Base-by-base conservation (phyloP, 225 moss, liverwort and hornwort species). In the Sphagnum contortum region DNA sequence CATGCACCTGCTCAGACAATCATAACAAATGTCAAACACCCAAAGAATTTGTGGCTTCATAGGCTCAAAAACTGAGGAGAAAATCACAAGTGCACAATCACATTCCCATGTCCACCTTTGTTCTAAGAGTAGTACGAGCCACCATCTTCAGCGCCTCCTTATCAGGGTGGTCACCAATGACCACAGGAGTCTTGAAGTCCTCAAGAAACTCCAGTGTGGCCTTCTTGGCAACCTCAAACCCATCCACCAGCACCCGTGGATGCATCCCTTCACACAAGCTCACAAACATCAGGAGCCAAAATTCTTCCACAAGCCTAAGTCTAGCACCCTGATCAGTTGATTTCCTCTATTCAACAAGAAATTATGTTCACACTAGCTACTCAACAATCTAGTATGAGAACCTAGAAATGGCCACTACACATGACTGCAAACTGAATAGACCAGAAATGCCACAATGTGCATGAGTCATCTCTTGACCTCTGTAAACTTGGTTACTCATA, bases 161-260 rank as follows among this genome's bases (percentile, higher is more conserved):
- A 63, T 98, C 96, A 57, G 89, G 88, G 50, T 74, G 68, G 58
- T 91, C 89, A 57, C 88, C 88, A 49, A 85, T 73, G 10, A 75
- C 80, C 12, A 89, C 79, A 47, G 88, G 88, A 51, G 90, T 98
- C 71, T 98, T 98, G 67, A 98, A 98, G 29, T 73, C 69, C 81
- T 98, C 96, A 4, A 98, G 82, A 72, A 88, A 98, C 50, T 85
- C 83, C 45, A 92, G 68, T 0, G 96, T 92, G 4, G 87, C 88
- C 74, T 74, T 90, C 87, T 98, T 98, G 0, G 96, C 96, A 48
- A 98, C 89, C 81, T 98, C 96, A 45, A 98, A 92, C 60, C 96
- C 96, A 73, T 98, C 92, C 57, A 98, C 96, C 55, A 92, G 65
- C 51, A 98, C 88, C 13, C 92, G 92, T 12, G 96, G 96, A 76